Percentiles rank a stretch among this genome's conserved stretches.
phyloP scores from a whole-genome alignment of 148 eudicot genomes.

The Fagopyrum tataricum region DNA sequence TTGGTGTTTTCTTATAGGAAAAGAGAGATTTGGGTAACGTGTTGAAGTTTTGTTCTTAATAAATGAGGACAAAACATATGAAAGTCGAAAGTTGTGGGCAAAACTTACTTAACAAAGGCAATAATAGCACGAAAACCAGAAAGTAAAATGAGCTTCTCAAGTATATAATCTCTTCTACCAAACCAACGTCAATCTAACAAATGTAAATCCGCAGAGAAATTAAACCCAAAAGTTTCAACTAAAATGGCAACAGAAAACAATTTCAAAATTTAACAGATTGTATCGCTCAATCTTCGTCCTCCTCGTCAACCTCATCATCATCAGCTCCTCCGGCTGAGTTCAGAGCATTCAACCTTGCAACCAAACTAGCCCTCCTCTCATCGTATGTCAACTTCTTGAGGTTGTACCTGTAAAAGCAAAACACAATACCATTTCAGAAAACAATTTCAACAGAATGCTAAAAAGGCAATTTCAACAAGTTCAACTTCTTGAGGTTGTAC shows the following conservation, averaged over 20 bases:
- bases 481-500: too few species aligned
- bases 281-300: slow-evolving; percentile 29
- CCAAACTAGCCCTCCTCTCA: slow-evolving; percentile 60
- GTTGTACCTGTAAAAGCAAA: slow-evolving; percentile 40
- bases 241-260: neutral
- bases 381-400: slow-evolving; percentile 74
- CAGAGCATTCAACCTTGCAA: slow-evolving; percentile 60
- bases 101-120: neutral
- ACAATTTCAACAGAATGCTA: neutral
- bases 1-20: too few species aligned
- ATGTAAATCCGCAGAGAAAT: neutral
- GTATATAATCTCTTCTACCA: slow-evolving; percentile 3
- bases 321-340: slow-evolving; percentile 47
- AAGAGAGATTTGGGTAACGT: too few species aligned
- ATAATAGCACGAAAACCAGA: neutral
- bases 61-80: too few species aligned
- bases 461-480: too few species aligned
- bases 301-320: slow-evolving; percentile 47
- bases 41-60: too few species aligned
- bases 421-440: neutral
- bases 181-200: neutral
- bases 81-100: too few species aligned
- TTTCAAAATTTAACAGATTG: neutral
- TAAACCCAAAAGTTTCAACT: neutral
- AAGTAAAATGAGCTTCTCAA: neutral